A percentile compares a stretch with the other conserved stretches of the same genome.
Evolutionary conservation across 1,139 yeast genomes (phyloP).

Genomic region (Hemisphaericaspora xylanilytica): DNA sequence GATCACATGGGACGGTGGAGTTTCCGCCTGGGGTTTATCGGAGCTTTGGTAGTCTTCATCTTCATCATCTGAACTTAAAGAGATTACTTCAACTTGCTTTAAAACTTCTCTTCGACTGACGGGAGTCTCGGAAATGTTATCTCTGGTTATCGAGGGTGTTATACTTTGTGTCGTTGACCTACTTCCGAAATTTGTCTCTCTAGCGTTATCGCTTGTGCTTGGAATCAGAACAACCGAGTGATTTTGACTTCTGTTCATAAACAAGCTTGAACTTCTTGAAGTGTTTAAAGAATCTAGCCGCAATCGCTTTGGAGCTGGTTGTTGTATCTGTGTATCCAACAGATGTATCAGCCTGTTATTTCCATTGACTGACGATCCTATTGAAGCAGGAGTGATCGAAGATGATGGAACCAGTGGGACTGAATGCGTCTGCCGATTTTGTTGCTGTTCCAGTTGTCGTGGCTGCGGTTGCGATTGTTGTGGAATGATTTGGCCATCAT

Average conservation of each 20-base stretch:
- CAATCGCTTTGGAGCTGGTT: conserved; percentile 5
- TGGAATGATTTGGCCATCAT: not conserved
- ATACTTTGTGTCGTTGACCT: not conserved
- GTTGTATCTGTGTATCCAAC: not conserved
- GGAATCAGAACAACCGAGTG: not conserved
- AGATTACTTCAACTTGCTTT: conserved; percentile 1
- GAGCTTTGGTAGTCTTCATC: not conserved
- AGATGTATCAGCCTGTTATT: too few species aligned
- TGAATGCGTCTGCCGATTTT: too few species aligned
- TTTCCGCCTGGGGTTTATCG: not conserved
- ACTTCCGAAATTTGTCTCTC: not conserved
- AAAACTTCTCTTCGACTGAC: not conserved
- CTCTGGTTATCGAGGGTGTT: not conserved
- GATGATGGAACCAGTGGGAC: not conserved
- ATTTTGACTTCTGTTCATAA: not conserved
- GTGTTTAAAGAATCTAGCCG: conserved; percentile 11
- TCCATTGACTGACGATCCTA: too few species aligned
- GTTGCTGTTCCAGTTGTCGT: not conserved
- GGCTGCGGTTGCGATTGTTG: not conserved
- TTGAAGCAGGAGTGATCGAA: not conserved
- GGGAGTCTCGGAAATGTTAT: too few species aligned
- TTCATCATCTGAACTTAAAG: conserved; percentile 1
- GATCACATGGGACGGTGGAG: not conserved
- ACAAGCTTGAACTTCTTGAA: not conserved
- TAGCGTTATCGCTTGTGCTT: not conserved